phyloP scores from a whole-genome alignment of 176 grass and related monocot genomes.

The Lolium rigidum region DNA sequence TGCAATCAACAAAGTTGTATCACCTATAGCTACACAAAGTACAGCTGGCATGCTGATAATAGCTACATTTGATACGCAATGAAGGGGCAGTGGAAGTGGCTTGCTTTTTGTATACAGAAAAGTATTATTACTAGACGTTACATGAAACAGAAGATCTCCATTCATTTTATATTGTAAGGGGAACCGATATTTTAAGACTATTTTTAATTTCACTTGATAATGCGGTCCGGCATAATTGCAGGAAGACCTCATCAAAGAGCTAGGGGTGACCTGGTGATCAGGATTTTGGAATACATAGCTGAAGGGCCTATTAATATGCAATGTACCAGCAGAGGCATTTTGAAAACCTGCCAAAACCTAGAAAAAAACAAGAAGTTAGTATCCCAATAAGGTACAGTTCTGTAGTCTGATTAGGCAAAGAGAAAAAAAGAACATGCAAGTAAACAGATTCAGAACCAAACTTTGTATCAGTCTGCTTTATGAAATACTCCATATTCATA shows the following conservation, averaged over 20 bases:
- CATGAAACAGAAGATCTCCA: not conserved
- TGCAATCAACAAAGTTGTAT: slow-evolving; percentile 55
- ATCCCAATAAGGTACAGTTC: slow-evolving; percentile 6
- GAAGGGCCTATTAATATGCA: slow-evolving; percentile 65
- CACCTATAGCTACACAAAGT: slow-evolving; percentile 55
- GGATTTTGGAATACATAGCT: slow-evolving; percentile 99
- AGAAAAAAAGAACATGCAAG: not conserved
- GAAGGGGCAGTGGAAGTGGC: not conserved
- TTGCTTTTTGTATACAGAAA: not conserved
- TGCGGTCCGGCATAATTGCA: not conserved
- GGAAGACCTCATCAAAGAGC: not conserved
- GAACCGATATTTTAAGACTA: not conserved
- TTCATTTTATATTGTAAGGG: not conserved
- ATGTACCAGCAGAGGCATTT: slow-evolving; percentile 59
- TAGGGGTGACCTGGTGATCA: slow-evolving; percentile 80
- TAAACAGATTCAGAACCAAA: not conserved
- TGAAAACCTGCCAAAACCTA: slow-evolving; percentile 89
- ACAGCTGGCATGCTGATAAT: slow-evolving; percentile 47
- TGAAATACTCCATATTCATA: not conserved
- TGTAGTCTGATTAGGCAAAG: not conserved
- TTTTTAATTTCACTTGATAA: not conserved
- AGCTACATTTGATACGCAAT: slow-evolving; percentile 42
- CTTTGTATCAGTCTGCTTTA: not conserved
- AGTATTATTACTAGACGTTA: not conserved
- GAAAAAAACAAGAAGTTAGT: slow-evolving; percentile 28